These are phyloP conservation scores for Leptoxyphium fumago DNA, from an alignment of 2,329 filamentous ascomycete genomes.

Conservation along the genomic window DNA sequence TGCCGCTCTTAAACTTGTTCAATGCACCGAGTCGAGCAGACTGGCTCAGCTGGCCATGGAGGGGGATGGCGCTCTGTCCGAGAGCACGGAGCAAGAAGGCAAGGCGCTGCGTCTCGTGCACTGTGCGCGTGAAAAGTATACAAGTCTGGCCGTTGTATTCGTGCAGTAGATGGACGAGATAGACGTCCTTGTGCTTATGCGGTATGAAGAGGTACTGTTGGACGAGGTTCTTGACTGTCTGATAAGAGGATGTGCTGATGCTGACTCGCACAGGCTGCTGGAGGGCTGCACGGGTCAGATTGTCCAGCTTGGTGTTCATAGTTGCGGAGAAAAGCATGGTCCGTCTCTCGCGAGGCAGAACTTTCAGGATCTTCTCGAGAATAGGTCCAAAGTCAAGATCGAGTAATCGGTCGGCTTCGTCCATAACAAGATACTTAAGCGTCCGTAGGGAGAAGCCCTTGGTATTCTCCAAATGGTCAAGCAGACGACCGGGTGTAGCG, in stretches of 20 bases:
- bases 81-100: slow-evolving; percentile 70
- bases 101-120: slow-evolving; percentile 77
- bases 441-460: slow-evolving; percentile 79
- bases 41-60: slow-evolving; percentile 86
- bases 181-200: slow-evolving; percentile 75
- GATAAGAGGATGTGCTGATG: slow-evolving; percentile 70
- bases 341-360: slow-evolving; percentile 58
- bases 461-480: slow-evolving; percentile 92
- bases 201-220: slow-evolving; percentile 81
- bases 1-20: slow-evolving; percentile 72
- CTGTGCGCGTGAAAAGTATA: slow-evolving; percentile 85
- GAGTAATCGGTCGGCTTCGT: slow-evolving; percentile 81
- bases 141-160: slow-evolving; percentile 73
- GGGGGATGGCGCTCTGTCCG: slow-evolving; percentile 78
- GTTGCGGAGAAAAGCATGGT: slow-evolving; percentile 92
- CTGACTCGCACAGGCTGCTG: slow-evolving; percentile 71
- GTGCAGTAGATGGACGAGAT: slow-evolving; percentile 73
- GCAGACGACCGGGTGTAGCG: slow-evolving; percentile 73
- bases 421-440: slow-evolving; percentile 83
- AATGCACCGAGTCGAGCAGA: slow-evolving; percentile 73
- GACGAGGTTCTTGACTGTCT: slow-evolving; percentile 77
- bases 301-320: slow-evolving; percentile 86
- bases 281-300: slow-evolving; percentile 75
- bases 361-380: slow-evolving; percentile 84
- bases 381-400: slow-evolving; percentile 91